These are phyloP conservation scores for Allomyces javanicus DNA, from an alignment of 192 early-diverging fungal species.

Conservation along the genomic window DNA sequence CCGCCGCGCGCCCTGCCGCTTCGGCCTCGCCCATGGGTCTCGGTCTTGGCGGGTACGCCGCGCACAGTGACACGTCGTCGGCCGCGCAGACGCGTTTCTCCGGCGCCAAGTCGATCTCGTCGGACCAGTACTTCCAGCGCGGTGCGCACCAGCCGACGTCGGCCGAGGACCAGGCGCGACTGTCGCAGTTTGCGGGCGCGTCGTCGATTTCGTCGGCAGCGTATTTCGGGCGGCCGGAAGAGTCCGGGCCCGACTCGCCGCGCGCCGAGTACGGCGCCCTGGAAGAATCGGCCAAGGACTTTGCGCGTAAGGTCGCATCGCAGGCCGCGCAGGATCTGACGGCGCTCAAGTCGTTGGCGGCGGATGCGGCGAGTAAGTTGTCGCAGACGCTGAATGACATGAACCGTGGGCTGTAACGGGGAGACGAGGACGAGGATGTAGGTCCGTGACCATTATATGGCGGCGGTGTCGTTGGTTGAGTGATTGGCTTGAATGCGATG, in stretches of 20 bases:
- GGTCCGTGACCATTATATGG: too few relatives aligned
- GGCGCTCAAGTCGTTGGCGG: background rate
- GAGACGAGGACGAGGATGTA: too few relatives aligned
- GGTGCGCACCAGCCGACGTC: conserved; percentile 39
- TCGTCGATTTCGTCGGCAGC: conserved; percentile 64
- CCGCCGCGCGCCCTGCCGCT: background rate
- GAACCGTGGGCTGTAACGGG: background rate
- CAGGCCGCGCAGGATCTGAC: background rate
- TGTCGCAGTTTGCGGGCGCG: conserved; percentile 47
- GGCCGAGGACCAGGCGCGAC: conserved; percentile 29
- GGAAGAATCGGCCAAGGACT: background rate
- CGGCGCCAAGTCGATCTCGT: conserved; percentile 68
- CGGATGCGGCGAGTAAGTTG: background rate
- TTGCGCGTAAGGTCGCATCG: background rate
- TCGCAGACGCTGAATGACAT: background rate
- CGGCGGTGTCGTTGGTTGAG: too few relatives aligned
- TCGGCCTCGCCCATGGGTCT: background rate
- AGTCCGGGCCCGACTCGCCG: background rate
- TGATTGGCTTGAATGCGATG: too few relatives aligned
- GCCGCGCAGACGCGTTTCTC: conserved; percentile 31
- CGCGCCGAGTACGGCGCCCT: background rate
- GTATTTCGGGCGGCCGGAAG: conserved; percentile 57
- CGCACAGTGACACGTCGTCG: background rate
- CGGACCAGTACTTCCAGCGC: conserved; percentile 80
- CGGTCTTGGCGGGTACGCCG: background rate